Evolutionary conservation across 1,139 yeast species (phyloP), one percentile per base, ranked within the genome.

Genomic region (Kodamaea suecica): DNA sequence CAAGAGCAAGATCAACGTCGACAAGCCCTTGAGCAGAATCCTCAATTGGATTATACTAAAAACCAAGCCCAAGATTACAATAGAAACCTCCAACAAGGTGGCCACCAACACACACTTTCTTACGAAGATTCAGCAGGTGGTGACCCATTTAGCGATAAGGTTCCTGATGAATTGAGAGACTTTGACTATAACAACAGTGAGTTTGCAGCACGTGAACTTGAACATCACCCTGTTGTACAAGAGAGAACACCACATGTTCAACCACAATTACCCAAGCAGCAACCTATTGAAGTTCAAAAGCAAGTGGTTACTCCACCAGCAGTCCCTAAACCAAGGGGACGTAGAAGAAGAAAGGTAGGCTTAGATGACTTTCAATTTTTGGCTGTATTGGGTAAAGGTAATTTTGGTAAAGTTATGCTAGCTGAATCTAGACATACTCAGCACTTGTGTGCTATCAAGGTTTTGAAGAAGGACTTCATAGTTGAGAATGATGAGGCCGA

Each of bases 401-500:
- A 92, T 58, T 92, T 92, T 58, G 98, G 98, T 63, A 92, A 92
- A 56, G 97, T 92, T 39, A 86, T 92, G 90, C 73, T 92, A 47
- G 97, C 97, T 2, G 95, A 88, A 63, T 84, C 95, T 13, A 80
- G 92, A 52, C 86, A 81, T 43, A 74, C 85, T 2, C 76, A 75
- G 38, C 76, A 78, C 40, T 64, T 92, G 38, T 92, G 95, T 66
- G 98, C 98, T 16, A 90, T 92, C 39, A 92, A 92, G 62, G 97
- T 92, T 16, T 73, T 92, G 59, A 92, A 92, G 72, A 92, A 92
- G 62, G 97, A 90, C 52, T 87, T 86, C 53, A 88, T 92, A 44
- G 84, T 92, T 42, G 96, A 90, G 52, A 87, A 88, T 55, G 96
- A 92, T 55, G 98, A 92, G 61, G 94, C 95, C 12, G 96, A 88